Percentiles rank a stretch among this genome's conserved stretches.
Conservation (phyloP, 2,329 filamentous ascomycete species). For the Trichothecium sympodiale region DNA sequence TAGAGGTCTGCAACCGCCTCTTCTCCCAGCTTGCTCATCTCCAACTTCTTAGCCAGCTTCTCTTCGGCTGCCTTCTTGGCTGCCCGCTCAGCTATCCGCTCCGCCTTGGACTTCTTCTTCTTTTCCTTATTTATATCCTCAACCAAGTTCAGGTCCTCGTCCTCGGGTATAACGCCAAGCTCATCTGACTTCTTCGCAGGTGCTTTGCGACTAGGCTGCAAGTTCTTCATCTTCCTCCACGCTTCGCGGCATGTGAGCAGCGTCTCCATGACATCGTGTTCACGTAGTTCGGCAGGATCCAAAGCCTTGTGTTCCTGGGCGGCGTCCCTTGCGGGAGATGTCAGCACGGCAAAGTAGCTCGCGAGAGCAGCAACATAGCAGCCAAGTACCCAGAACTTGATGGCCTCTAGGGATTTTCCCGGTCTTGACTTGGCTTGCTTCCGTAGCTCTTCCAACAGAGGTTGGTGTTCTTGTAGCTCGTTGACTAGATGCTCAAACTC, state of each 20-base stretch:
- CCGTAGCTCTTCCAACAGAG: slow-evolving; percentile 47
- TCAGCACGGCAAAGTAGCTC: slow-evolving; percentile 92
- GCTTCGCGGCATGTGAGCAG: slow-evolving; percentile 68
- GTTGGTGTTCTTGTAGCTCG: slow-evolving; percentile 66
- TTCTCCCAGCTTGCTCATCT: slow-evolving; percentile 51
- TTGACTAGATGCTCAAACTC: slow-evolving; percentile 81
- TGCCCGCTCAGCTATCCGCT: slow-evolving; percentile 3
- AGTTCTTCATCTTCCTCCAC: slow-evolving; percentile 63
- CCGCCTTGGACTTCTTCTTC: slow-evolving; percentile 18
- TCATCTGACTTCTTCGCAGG: slow-evolving; percentile 17
- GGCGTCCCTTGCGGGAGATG: slow-evolving; percentile 58
- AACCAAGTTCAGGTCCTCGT: slow-evolving; percentile 13
- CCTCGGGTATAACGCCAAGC: slow-evolving; percentile 7
- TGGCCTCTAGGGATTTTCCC: slow-evolving; percentile 43
- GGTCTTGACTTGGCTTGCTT: slow-evolving; percentile 42
- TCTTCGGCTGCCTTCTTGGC: slow-evolving; percentile 17
- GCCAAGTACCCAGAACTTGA: slow-evolving; percentile 71
- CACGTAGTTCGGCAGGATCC: slow-evolving; percentile 67
- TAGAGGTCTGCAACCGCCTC: slow-evolving; percentile 61
- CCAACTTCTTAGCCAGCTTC: slow-evolving; percentile 30
- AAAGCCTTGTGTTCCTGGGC: slow-evolving; percentile 46
- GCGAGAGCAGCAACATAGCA: slow-evolving; percentile 79
- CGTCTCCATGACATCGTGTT: slow-evolving; percentile 84
- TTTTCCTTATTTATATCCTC: slow-evolving; percentile 18
- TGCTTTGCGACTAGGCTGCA: slow-evolving; percentile 37